phyloP scores from a whole-genome alignment of 164 flowering plant species.

The Stephania japonica region DNA sequence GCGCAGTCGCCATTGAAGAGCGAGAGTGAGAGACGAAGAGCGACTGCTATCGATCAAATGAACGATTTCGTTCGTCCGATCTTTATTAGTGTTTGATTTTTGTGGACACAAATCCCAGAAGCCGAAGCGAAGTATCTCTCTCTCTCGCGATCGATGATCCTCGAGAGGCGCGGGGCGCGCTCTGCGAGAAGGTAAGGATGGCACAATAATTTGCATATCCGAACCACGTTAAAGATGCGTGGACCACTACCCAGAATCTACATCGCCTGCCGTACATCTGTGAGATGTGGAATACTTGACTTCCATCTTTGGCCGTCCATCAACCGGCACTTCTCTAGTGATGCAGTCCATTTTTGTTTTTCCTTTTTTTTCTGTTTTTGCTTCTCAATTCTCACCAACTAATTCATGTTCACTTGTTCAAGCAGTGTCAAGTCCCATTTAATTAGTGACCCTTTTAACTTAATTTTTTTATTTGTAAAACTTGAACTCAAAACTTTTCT shows the following conservation, averaged over 20 bases:
- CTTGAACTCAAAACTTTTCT: too few species aligned
- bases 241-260: background rate
- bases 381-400: too few species aligned
- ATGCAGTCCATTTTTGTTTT: too few species aligned
- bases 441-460: too few species aligned
- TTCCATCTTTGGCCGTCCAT: background rate
- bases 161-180: background rate
- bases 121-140: background rate
- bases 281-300: background rate
- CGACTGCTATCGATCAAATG: background rate
- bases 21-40: background rate
- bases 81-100: too few species aligned
- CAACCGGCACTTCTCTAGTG: background rate
- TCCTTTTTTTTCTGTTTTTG: too few species aligned
- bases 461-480: too few species aligned
- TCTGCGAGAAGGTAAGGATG: background rate
- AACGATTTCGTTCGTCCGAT: too few species aligned
- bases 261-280: background rate
- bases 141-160: background rate
- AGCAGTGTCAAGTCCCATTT: too few species aligned
- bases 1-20: constrained; percentile 25
- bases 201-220: background rate
- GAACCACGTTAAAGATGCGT: background rate
- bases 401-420: too few species aligned
- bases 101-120: background rate